A percentile compares a stretch with the other conserved stretches of the same genome.
phyloP scores from a whole-genome alignment of 1,284 basidiomycete genomes.

The Coriolopsis trogii region DNA sequence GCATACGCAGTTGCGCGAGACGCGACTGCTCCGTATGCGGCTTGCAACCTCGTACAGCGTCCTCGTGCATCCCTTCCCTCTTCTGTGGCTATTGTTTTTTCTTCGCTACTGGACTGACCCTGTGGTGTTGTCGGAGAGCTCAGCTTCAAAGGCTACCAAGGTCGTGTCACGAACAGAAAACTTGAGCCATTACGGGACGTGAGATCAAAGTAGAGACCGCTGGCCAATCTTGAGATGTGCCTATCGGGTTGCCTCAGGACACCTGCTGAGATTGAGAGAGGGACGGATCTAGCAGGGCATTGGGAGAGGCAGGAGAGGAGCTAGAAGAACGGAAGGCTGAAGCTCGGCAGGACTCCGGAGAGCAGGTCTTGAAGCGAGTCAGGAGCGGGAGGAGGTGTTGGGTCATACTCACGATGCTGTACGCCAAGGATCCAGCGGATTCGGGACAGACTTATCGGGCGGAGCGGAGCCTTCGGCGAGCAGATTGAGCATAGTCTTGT shows the following conservation, averaged over 20 bases:
- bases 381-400: constrained; percentile 41
- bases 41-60: constrained; percentile 99
- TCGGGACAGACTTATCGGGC: constrained; percentile 78
- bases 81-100: constrained; percentile 53
- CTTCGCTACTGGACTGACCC: constrained; percentile 40
- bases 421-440: constrained; percentile 87
- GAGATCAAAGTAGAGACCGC: constrained; percentile 84
- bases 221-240: constrained; percentile 68
- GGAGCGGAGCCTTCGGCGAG: constrained; percentile 82
- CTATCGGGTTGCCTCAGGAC: constrained; percentile 39
- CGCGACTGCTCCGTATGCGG: constrained; percentile 92
- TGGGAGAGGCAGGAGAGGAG: constrained; percentile 41
- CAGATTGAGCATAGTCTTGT: constrained; percentile 81
- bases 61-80: constrained; percentile 88
- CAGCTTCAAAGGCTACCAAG: constrained; percentile 52
- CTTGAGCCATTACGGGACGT: constrained; percentile 85
- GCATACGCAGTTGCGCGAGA: constrained; percentile 84
- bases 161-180: constrained; percentile 80
- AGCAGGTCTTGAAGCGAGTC: constrained; percentile 37
- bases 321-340: constrained; percentile 53
- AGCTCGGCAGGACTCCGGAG: constrained; percentile 41
- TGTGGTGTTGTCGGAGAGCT: constrained; percentile 29
- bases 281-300: constrained; percentile 34
- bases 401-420: constrained; percentile 74
- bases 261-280: constrained; percentile 40